These are phyloP conservation scores for Mycena pura DNA, from an alignment of 768 basidiomycete species.

Conservation along the genomic window DNA sequence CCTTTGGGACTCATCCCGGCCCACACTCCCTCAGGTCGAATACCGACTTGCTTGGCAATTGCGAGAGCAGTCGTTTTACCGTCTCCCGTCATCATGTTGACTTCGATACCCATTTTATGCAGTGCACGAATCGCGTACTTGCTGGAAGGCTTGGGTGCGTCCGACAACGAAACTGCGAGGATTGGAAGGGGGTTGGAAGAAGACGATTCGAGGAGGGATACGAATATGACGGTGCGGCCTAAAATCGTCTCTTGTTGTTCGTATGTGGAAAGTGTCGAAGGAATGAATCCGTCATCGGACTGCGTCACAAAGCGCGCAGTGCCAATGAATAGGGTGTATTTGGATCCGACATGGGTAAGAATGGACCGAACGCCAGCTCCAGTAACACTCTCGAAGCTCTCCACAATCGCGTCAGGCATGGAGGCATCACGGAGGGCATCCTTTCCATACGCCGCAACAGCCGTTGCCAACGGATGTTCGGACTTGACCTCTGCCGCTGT, in stretches of 20 bases:
- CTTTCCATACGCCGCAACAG: slow-evolving; percentile 85
- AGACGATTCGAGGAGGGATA: slow-evolving; percentile 62
- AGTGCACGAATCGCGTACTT: slow-evolving; percentile 82
- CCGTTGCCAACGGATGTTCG: slow-evolving; percentile 96
- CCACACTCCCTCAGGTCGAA: slow-evolving; percentile 82
- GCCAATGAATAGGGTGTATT: slow-evolving; percentile 74
- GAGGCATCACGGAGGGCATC: slow-evolving; percentile 53
- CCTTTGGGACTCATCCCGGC: slow-evolving; percentile 95
- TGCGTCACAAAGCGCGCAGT: slow-evolving; percentile 74
- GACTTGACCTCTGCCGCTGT: slow-evolving; percentile 89
- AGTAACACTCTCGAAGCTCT: slow-evolving; percentile 85
- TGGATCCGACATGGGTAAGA: slow-evolving; percentile 58
- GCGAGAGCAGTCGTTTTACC: slow-evolving; percentile 84
- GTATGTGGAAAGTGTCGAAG: slow-evolving; percentile 66
- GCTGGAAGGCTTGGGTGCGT: slow-evolving; percentile 87
- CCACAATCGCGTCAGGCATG: slow-evolving; percentile 61
- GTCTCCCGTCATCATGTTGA: slow-evolving; percentile 95
- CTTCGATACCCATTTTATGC: slow-evolving; percentile 88
- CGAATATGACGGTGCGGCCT: slow-evolving; percentile 89
- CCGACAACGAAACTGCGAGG: slow-evolving; percentile 84
- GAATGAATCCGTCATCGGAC: slow-evolving; percentile 58
- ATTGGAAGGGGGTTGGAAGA: slow-evolving; percentile 61
- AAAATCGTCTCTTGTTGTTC: slow-evolving; percentile 70
- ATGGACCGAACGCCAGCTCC: slow-evolving; percentile 87
- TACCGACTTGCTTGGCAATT: slow-evolving; percentile 90